These are phyloP conservation scores for Termitomyces sp. DNA, from an alignment of 768 basidiomycete species.

Conservation along the genomic window DNA sequence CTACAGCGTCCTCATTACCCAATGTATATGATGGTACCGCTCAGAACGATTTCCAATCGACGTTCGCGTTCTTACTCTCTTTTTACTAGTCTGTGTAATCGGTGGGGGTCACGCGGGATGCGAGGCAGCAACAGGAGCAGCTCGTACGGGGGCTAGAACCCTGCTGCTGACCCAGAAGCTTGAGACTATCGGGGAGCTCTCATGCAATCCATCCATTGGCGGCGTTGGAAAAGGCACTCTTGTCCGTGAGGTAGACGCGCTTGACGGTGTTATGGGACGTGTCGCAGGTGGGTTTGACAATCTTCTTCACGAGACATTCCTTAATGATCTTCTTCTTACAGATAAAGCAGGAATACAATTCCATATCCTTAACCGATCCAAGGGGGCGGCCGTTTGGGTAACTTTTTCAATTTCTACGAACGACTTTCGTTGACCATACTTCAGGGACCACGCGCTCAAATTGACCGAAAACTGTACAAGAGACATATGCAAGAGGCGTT, in stretches of 20 bases:
- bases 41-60: not conserved
- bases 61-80: not conserved
- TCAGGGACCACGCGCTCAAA: conserved; percentile 86
- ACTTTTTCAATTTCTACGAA: conserved; percentile 16
- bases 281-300: conserved; percentile 61
- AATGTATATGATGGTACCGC: conserved; percentile 14
- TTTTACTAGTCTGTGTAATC: conserved; percentile 67
- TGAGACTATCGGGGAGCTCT: conserved; percentile 77
- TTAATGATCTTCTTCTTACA: conserved; percentile 20
- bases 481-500: conserved; percentile 73
- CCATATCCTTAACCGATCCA: conserved; percentile 79
- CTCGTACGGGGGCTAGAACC: conserved; percentile 78
- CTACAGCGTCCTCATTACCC: not conserved
- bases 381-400: conserved; percentile 89
- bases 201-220: conserved; percentile 91
- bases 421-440: not conserved
- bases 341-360: conserved; percentile 91
- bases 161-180: conserved; percentile 78
- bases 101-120: conserved; percentile 94
- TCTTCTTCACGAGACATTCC: not conserved
- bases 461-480: conserved; percentile 84
- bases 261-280: conserved; percentile 82
- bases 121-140: conserved; percentile 86
- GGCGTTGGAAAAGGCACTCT: conserved; percentile 91
- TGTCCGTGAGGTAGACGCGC: conserved; percentile 87